Evolutionary conservation across 352 stramenopile genomes (phyloP), one percentile per base, ranked within the genome.

Genomic region (Phytopythium sindhum): DNA sequence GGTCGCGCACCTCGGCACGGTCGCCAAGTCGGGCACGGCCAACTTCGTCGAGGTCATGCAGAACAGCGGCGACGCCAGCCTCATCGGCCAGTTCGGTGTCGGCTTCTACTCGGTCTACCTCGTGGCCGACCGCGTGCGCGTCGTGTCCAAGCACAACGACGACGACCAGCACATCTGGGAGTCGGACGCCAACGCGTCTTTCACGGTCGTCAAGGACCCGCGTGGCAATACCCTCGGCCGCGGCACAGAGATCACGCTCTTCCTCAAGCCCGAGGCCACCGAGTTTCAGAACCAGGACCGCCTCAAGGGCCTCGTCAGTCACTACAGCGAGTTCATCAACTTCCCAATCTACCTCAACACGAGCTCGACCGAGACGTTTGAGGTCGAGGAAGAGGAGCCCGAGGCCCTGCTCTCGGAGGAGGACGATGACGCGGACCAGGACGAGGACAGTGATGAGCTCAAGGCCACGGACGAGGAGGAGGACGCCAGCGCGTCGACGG

Each of bases 101-200:
- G 98, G 98, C 37, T 99, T 99, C 78, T 99, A 99, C 82, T 99
- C 97, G 14, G 91, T 98, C 29, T 99, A 99, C 80, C 75, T 99
- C 21, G 97, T 99, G 10, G 89, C 96, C 0, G 96, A 99, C 80
- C 81, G 84, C 51, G 95, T 99, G 53, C 89, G 94, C 58, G 97
- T 99, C 37, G 84, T 98, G 28, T 98, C 89, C 64, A 99, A 99
- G 86, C 88, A 98, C 75, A 97, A 98, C 66, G 85, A 98, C 61
- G 97, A 99, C 70, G 88, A 95, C 42, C 98, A 99, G 86, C 91
- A 99, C 83, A 88, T 99, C 56, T 99, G 98, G 98, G 96, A 99
- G 69, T 99, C 95, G 52, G 94, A 97, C 41, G 98, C 98, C 67
- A 97, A 98, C 73, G 89, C 84, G 28, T 97, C 88, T 28, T 99